Evolutionary conservation across 176 grass and related monocot species (phyloP), one percentile per base, ranked within the genome.

Genomic region (Metroxylon sagu): DNA sequence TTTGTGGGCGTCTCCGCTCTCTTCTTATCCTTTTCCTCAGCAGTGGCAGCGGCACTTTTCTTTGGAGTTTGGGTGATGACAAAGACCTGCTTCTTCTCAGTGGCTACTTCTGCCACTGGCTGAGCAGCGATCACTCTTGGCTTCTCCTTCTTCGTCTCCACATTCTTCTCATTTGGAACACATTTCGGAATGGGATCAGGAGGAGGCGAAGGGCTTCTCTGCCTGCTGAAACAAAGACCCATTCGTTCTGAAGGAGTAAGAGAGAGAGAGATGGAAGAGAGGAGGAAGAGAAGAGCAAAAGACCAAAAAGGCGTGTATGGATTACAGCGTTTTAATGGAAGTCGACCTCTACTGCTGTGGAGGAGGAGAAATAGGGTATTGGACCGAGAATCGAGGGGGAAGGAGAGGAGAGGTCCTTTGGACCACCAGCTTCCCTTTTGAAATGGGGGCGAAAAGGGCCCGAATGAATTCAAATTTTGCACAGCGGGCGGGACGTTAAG

Each of bases 191-290:
- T 4, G 15, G 58, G 28, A 18, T 35, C 18, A 3, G 58, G 17
- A 39, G 58, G 58, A 60, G 16, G 68, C 26, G 65, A 19, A 49
- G 15, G 26, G 21, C 49, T 73, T 68, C 85, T 76, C 77, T 85
- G 85, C 87, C 92, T 98, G 84, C 93, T 92, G 62, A 85, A 83
- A 53, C 93, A 98, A 68, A 92, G 81, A 14, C 93, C 87, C 93
- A 92, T 98, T 70, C 66, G 26, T 51, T 52, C 59, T 5, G 21
- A 39, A 12, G 10, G 35, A 43, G 35, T 2, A 14, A 43, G 8
- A 43, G 35, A 43, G 35, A 43, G 35, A 43, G 35, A 43, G 35
- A 43, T 31, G 31, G 6, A 6, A 43, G 35, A 43, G 35, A 43
- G 8, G 31, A 35, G 30, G 30, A 31, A 39, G 35, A 39, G 35